These are phyloP conservation scores for Lavandula angustifolia DNA, from an alignment of 257 asterid species.

Conservation along the genomic window DNA sequence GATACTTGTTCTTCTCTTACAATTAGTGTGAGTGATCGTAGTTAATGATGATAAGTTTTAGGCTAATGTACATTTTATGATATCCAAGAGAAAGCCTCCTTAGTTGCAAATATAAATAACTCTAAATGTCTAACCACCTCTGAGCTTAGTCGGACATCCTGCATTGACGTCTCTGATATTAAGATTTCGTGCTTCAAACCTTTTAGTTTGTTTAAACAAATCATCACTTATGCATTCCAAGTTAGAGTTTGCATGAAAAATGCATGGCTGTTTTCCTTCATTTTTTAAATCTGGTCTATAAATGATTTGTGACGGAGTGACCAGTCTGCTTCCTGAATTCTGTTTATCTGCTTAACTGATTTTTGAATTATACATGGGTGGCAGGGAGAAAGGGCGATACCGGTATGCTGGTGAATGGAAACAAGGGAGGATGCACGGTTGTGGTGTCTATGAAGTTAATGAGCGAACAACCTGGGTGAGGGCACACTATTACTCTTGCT, in stretches of 20 bases:
- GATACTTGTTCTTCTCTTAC: background rate
- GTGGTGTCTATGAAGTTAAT: constrained; percentile 93
- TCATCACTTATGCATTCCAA: background rate
- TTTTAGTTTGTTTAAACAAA: constrained; percentile 1
- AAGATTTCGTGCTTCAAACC: background rate
- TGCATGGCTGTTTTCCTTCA: constrained; percentile 2
- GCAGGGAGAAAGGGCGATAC: constrained; percentile 95
- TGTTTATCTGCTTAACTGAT: constrained; percentile 22
- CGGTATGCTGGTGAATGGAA: constrained; percentile 98
- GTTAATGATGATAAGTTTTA: constrained; percentile 10
- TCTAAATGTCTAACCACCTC: background rate
- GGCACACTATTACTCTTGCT: constrained; percentile 27
- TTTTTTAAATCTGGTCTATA: background rate
- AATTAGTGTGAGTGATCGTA: constrained; percentile 1
- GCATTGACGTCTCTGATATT: background rate
- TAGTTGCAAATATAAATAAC: background rate
- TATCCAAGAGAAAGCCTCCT: background rate
- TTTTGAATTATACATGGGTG: constrained; percentile 32
- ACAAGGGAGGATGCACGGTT: constrained; percentile 98
- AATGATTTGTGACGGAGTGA: background rate
- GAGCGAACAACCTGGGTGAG: constrained; percentile 77
- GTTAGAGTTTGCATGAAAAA: constrained; percentile 19
- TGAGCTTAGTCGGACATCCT: constrained; percentile 12
- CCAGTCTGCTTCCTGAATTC: constrained; percentile 3
- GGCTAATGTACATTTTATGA: background rate